phyloP scores from a whole-genome alignment of 1,139 yeast species.

The Debaryomyces fabryi region DNA sequence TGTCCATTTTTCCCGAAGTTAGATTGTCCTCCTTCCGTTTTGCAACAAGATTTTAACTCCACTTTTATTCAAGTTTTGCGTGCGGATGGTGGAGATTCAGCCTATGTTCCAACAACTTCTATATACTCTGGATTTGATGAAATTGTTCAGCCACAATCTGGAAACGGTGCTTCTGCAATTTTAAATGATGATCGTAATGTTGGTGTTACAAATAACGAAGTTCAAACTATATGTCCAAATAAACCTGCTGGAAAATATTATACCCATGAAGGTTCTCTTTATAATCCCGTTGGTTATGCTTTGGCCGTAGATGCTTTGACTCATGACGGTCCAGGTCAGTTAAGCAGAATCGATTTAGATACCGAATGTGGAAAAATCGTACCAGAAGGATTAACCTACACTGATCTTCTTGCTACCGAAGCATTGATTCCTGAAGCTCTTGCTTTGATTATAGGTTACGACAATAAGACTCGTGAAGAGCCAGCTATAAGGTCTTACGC shows the following conservation, averaged over 20 bases:
- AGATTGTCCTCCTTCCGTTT: constrained; percentile 6
- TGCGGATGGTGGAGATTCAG: constrained; percentile 6
- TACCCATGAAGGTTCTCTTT: constrained; percentile 6
- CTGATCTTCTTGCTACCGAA: not conserved
- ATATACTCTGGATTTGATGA: constrained; percentile 8
- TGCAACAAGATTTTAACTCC: constrained; percentile 7
- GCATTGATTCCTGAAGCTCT: not conserved
- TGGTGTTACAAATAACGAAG: constrained; percentile 4
- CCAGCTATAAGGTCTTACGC: constrained; percentile 1
- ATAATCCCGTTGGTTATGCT: constrained; percentile 7
- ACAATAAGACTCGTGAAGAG: not conserved
- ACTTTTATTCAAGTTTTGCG: constrained; percentile 5
- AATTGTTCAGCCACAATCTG: constrained; percentile 7
- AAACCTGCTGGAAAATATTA: constrained; percentile 8
- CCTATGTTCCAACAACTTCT: constrained; percentile 8
- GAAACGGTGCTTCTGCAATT: constrained; percentile 2
- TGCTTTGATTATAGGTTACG: not conserved
- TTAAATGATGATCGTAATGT: constrained; percentile 4
- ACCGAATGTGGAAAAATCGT: constrained; percentile 2
- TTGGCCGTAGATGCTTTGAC: constrained; percentile 7
- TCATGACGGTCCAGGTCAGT: constrained; percentile 6
- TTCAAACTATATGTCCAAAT: constrained; percentile 5
- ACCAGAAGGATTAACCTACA: not conserved
- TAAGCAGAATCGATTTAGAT: constrained; percentile 6
- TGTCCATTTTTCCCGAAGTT: not conserved